Conservation (phyloP, 1,284 basidiomycete species). For the Boletellus deceptivus region DNA sequence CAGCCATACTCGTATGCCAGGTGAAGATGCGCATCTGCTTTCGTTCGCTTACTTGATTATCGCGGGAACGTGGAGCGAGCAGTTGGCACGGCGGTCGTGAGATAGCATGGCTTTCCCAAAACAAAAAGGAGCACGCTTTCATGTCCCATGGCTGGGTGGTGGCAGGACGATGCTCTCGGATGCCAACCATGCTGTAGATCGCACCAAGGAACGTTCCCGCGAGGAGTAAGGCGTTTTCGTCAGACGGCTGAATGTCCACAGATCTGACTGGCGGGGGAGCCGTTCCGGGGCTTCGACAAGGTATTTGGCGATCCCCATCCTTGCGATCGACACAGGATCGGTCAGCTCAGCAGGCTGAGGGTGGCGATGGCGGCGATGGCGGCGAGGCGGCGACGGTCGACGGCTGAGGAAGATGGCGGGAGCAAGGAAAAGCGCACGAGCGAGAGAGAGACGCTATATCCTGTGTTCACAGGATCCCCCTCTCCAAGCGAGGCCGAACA, state of each 20-base stretch:
- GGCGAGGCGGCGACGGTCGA: not conserved
- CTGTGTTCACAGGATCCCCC: not conserved
- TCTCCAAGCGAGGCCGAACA: not conserved
- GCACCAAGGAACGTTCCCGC: not conserved
- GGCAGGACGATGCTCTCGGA: not conserved
- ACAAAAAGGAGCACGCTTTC: too few species aligned
- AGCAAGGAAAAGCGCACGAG: not conserved
- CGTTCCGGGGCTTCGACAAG: not conserved
- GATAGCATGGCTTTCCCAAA: too few species aligned
- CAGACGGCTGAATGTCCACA: too few species aligned
- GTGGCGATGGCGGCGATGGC: too few species aligned
- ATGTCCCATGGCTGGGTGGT: not conserved
- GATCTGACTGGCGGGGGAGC: not conserved
- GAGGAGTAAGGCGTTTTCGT: too few species aligned
- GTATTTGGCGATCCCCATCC: not conserved
- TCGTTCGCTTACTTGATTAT: slow-evolving; percentile 12
- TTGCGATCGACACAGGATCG: not conserved
- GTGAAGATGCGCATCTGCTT: not conserved
- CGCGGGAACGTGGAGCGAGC: slow-evolving; percentile 5
- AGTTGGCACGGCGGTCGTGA: too few species aligned
- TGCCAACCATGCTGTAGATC: not conserved
- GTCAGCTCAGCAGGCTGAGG: too few species aligned
- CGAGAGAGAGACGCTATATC: not conserved
- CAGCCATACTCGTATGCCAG: too few species aligned
- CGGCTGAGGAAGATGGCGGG: not conserved